Evolutionary conservation across 345 rosid genomes (phyloP), one percentile per base, ranked within the genome.

Genomic region (Luvunga scandens): DNA sequence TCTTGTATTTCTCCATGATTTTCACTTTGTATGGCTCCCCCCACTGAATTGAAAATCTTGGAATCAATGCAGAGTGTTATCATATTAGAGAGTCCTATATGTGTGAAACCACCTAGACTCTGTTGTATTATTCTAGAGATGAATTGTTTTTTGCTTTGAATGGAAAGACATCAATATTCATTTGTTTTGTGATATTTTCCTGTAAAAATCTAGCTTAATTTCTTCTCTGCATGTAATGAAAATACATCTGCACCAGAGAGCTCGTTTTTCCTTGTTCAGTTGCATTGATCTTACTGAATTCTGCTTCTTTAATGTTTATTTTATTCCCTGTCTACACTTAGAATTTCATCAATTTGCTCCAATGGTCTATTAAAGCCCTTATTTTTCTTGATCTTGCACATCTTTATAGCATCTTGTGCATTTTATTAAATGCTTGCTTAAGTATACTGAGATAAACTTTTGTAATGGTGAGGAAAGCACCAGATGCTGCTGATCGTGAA

Each of bases 401-500:
- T 57, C 19, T 50, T 56, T 6, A 61, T 21, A 24, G 53, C 72
- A 22, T 25, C 13, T 62, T 66, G 66, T 21, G 4, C 42, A 66
- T 39, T 72, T 4, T 21, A 77, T 69, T 64, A 66, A 38, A 30
- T 69, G 79, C 36, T 73, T 68, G 6, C 71, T 31, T 18, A 45
- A 38, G 56, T 73, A 27, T 66, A 57, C 85, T 78, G 66, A 85
- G 63, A 69, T 68, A 69, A 22, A 60, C 9, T 75, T 48, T 68
- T 81, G 83, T 82, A 57, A 80, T 79, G 79, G 42, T 25, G 83
- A 88, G 90, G 81, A 86, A 86, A 87, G 75, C 78, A 59, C 33
- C 79, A 75, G 90, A 88, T 84, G 81, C 79, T 66, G 73, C 81
- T 57, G 89, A 79, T 28, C 81, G 73, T 16, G 89, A 88, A 57